Conservation (phyloP, 2,329 filamentous ascomycete genomes). For the Sporothrix euskadiensis region DNA sequence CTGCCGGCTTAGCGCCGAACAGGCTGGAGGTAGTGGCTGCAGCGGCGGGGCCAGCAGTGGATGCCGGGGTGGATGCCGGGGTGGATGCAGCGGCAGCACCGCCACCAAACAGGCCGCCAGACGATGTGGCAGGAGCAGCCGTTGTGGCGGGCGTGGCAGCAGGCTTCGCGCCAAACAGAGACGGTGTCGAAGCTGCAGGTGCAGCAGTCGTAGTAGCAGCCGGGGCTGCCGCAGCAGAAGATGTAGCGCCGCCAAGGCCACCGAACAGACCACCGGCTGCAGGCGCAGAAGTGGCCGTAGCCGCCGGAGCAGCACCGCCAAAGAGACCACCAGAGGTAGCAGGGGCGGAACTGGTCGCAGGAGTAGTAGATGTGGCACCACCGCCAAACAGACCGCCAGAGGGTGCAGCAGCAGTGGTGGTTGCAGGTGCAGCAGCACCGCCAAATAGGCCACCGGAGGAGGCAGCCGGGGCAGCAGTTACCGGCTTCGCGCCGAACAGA, state of each 20-base stretch:
- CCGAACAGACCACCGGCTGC: slow-evolving; percentile 9
- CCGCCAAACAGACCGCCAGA: slow-evolving; percentile 23
- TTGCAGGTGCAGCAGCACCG: slow-evolving; percentile 3
- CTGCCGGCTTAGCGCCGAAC: slow-evolving; percentile 26
- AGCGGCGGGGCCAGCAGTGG: slow-evolving; percentile 38
- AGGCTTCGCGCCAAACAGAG: slow-evolving; percentile 25
- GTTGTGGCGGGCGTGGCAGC: slow-evolving; percentile 16
- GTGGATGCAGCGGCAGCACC: slow-evolving; percentile 31
- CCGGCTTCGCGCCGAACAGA: slow-evolving; percentile 23
- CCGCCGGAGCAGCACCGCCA: background rate
- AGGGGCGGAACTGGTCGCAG: slow-evolving; percentile 8
- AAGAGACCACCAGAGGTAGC: slow-evolving; percentile 21
- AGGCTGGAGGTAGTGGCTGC: slow-evolving; percentile 29
- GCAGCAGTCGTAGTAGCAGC: slow-evolving; percentile 12
- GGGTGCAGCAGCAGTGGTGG: slow-evolving; percentile 13
- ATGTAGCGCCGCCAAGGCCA: background rate
- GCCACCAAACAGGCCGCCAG: slow-evolving; percentile 36
- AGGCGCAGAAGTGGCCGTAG: background rate
- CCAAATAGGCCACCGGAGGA: background rate
- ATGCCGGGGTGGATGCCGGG: slow-evolving; percentile 32
- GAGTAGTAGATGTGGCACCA: background rate
- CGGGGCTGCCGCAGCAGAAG: background rate
- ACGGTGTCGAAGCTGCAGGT: slow-evolving; percentile 2
- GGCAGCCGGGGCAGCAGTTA: background rate
- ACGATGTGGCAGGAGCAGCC: slow-evolving; percentile 31